These are phyloP conservation scores for Pythium rishiriense DNA, from an alignment of 352 stramenopile species.

Conservation along the genomic window DNA sequence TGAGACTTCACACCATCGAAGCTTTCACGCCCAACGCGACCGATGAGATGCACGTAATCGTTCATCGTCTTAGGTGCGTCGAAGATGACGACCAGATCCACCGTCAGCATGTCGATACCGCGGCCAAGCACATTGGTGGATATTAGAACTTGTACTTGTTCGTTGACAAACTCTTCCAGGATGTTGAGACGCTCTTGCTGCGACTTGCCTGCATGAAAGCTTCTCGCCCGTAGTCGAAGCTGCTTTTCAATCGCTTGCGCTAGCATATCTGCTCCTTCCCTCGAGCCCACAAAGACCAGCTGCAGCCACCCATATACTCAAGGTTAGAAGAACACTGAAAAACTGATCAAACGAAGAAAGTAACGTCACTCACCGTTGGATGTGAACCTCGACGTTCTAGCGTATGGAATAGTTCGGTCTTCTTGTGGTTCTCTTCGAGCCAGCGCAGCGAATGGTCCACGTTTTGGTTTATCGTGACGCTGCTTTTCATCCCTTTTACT, in stretches of 20 bases:
- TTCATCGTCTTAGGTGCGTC: constrained; percentile 57
- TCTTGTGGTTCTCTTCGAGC: constrained; percentile 63
- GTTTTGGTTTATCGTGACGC: constrained; percentile 31
- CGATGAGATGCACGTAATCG: constrained; percentile 71
- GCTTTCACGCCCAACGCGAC: constrained; percentile 39
- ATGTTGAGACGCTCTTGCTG: constrained; percentile 52
- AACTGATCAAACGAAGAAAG: too few species aligned
- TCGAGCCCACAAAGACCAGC: constrained; percentile 79
- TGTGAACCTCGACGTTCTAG: constrained; percentile 26
- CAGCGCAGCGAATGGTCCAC: constrained; percentile 46
- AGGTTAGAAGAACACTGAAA: too few species aligned
- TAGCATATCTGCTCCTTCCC: constrained; percentile 58
- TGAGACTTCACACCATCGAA: not conserved
- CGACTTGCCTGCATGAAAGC: constrained; percentile 63
- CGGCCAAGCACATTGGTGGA: constrained; percentile 74
- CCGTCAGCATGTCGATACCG: constrained; percentile 64
- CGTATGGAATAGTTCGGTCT: constrained; percentile 48
- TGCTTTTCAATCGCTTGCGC: constrained; percentile 51
- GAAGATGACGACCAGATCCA: constrained; percentile 74
- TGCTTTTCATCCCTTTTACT: not conserved
- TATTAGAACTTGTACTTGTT: constrained; percentile 50
- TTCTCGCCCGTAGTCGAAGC: constrained; percentile 38
- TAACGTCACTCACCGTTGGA: constrained; percentile 40
- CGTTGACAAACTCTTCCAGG: constrained; percentile 62
- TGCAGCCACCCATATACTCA: constrained; percentile 26